Base-by-base conservation (phyloP, 2,329 filamentous ascomycete species). In the Epichloe gansuensis region DNA sequence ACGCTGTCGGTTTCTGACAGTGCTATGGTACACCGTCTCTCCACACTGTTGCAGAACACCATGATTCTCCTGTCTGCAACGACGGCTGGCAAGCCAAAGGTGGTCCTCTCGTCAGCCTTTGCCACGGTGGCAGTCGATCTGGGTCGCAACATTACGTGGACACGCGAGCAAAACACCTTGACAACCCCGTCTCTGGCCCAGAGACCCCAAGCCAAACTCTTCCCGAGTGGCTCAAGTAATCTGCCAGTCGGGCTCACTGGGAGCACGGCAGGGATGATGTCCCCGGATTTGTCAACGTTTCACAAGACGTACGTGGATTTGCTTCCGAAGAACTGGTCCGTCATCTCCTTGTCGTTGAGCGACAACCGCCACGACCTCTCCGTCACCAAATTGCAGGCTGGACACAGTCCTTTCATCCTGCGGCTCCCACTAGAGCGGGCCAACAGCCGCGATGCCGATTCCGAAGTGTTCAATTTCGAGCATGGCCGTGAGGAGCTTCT, bases 381-480 rank as follows among this genome's bases (percentile, higher is more conserved):
- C 58, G 83, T 97, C 56, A 90, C 88, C n/a, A 89, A 89, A 60
- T 81, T 95, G 36, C 82, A 87, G 56, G 76, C 82, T 9, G 82
- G 81, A 1, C 78, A 85, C 49, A 81, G 79, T 27, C 93, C 93
- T 0, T 94, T 98, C 61, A 81, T 95, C 50, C 73, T 98, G 49
- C 84, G 90, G 5, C 74, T 98, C 23, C 93, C 93, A 0, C 78
- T 98, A 25, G 84, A 87, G 58, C 77, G 91, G 42, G 87, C 91
- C 51, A 87, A 82, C 58, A 87, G 84, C 0, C 82, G 89, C 23
- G 89, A 93, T 58, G 78, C 82, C 34, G 88, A 93, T 54, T 74
- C 68, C 3, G 87, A 93, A 51, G 77, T 85, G 1, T 96, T 97
- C 61, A 84, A 83, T 46, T 97, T 95, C 62, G 77, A 84, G 36